Base-by-base conservation (phyloP, 2,329 filamentous ascomycete genomes). In the Beauveria australis region DNA sequence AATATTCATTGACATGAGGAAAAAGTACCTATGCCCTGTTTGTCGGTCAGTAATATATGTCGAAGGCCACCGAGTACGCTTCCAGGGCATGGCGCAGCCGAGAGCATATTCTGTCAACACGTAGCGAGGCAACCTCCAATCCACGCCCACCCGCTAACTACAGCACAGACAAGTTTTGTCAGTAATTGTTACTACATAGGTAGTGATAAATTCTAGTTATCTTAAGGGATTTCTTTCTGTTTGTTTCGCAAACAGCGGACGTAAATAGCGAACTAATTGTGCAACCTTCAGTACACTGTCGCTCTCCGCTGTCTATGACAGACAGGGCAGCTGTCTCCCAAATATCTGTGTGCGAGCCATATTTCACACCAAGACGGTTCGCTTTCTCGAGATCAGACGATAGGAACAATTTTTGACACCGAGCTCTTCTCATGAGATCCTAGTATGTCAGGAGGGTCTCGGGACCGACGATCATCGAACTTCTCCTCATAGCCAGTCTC, bases 401-500 rank as follows among this genome's bases (percentile, higher is more conserved):
- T 3, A 40, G 19, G 30, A 22, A 18, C 19, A 19, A 16, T 18
- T 37, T 26, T 26, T 7, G 26, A 41, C n/a, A 10, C 1, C 44
- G 59, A 18, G 14, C 33, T n/a, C 8, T 51, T 24, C 30, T 5
- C 44, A 43, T 52, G 8, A 9, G 41, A 9, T 19, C 12, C 59
- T n/a, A 52, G 37, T 57, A 61, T 61, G 3, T 67, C 65, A 24
- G 62, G 63, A 10, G 61, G 63, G 37, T 65, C 62, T n/a, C 67
- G 61, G 18, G 67, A 63, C 52, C 69, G 64, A 18, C 68, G 63
- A 19, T 70, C 68, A 14, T 72, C 70, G 44, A 67, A 65, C 5
- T 71, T 70, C 16, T 75, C 74, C 33, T 72, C 73, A 56, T 74
- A 74, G n/a, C 71, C 71, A 28, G 73, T 73, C 28, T 77, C 77